Conservation (phyloP, 78 protist species). For the Polysphondylium violaceum region DNA sequence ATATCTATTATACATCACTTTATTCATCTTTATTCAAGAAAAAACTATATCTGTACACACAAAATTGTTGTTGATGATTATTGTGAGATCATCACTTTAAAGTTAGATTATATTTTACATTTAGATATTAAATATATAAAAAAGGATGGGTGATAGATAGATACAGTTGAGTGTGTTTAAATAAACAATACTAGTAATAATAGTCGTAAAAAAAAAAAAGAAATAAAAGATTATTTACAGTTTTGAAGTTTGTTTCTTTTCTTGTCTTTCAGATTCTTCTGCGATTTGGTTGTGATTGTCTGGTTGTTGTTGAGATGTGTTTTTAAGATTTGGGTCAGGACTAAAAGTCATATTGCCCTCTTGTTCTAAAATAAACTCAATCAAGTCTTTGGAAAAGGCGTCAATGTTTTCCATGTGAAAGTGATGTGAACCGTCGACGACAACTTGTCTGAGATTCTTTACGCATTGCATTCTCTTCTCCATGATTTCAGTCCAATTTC, state of each 20-base stretch:
- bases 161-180: background rate
- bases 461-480: constrained; percentile 47
- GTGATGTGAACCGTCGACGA: constrained; percentile 36
- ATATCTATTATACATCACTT: no score
- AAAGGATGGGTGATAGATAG: background rate
- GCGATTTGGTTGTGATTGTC: constrained; percentile 31
- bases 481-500: constrained; percentile 51
- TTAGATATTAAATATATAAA: no score
- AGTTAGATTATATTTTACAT: no score
- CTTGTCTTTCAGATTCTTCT: background rate
- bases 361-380: constrained; percentile 4
- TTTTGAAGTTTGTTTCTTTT: background rate
- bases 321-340: background rate
- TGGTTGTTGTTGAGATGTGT: background rate
- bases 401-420: constrained; percentile 47
- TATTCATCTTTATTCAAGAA: no score
- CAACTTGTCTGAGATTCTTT: background rate
- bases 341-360: background rate
- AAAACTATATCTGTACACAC: no score
- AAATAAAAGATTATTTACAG: background rate
- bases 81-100: no score
- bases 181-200: no score
- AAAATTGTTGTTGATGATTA: no score
- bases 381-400: background rate
- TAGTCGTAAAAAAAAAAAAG: no score